phyloP scores from a whole-genome alignment of 78 protist genomes.

The Protostelium mycophagum region DNA sequence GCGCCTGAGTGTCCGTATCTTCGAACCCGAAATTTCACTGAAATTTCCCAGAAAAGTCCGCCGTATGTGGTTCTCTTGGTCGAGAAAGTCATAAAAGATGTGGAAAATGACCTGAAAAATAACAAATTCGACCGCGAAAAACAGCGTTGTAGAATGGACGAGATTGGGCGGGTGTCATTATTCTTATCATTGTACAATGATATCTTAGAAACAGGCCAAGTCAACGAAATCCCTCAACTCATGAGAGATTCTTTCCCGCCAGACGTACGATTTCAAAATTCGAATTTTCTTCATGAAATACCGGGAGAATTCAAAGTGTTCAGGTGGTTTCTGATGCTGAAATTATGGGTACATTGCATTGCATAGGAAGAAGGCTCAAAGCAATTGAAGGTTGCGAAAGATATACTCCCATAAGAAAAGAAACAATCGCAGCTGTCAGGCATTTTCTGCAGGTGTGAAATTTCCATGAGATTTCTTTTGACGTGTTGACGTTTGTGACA shows the following conservation, averaged over 20 bases:
- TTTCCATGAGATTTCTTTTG: no score
- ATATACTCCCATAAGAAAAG: neutral
- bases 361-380: neutral
- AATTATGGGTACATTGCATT: neutral
- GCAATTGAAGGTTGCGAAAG: neutral
- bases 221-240: neutral
- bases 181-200: neutral
- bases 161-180: neutral
- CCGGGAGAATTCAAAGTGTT: neutral
- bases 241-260: neutral
- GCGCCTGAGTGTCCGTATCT: neutral
- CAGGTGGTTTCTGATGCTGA: neutral
- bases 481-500: no score
- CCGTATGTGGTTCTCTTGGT: neutral
- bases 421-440: neutral
- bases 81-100: neutral
- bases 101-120: neutral
- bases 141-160: neutral
- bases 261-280: neutral
- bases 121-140: neutral
- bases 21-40: neutral
- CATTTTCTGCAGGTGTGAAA: neutral
- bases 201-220: no score
- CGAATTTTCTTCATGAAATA: no score
- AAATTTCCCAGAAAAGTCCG: neutral